These are phyloP conservation scores for Voacanga thouarsii DNA, from an alignment of 257 asterid species.

Conservation along the genomic window DNA sequence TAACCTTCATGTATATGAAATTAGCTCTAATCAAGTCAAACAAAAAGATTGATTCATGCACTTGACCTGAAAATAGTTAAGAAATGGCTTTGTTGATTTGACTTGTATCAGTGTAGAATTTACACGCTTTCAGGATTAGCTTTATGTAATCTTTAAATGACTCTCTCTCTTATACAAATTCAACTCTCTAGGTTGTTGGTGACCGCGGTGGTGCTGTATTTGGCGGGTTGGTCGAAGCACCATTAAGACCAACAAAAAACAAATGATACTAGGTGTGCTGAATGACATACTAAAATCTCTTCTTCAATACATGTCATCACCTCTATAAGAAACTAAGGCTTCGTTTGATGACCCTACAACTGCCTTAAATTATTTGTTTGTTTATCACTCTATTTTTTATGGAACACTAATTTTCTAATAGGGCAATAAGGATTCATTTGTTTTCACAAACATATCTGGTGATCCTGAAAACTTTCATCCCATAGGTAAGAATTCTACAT, in stretches of 20 bases:
- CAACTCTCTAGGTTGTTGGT: slow-evolving; percentile 71
- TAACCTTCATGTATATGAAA: neutral
- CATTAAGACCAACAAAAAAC: slow-evolving; percentile 65
- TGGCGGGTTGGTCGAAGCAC: slow-evolving; percentile 97
- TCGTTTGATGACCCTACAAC: neutral
- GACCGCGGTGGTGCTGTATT: slow-evolving; percentile 82
- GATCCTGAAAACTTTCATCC: slow-evolving; percentile 66
- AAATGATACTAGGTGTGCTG: slow-evolving; percentile 77
- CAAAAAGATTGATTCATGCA: neutral
- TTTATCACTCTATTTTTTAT: slow-evolving; percentile 8
- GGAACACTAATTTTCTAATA: slow-evolving; percentile 27
- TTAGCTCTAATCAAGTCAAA: neutral
- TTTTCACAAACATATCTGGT: slow-evolving; percentile 75
- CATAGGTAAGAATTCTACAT: slow-evolving; percentile 48
- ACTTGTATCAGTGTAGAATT: neutral
- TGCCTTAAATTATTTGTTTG: slow-evolving; percentile 8
- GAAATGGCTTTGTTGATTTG: neutral
- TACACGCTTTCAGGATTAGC: neutral
- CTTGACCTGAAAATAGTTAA: neutral
- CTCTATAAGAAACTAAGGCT: neutral
- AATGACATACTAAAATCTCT: neutral
- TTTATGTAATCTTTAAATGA: neutral
- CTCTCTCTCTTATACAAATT: slow-evolving; percentile 6
- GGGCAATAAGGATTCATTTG: slow-evolving; percentile 77
- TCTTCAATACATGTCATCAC: neutral